A percentile compares a stretch with the other conserved stretches of the same genome.
phyloP scores from a whole-genome alignment of 306 rosid genomes.

The Inga laurina region DNA sequence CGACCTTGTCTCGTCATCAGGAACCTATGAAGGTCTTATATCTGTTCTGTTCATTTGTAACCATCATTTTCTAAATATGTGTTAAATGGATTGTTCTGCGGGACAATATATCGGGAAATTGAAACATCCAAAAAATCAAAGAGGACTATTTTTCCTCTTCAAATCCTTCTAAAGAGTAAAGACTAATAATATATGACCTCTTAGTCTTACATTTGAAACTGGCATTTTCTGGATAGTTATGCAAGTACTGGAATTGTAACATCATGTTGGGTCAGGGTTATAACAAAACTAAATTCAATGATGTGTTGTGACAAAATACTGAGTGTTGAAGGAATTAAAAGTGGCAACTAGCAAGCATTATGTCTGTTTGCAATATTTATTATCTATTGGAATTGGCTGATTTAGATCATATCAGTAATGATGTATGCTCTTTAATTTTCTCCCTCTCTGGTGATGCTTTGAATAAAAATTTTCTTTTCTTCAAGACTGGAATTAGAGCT shows the following conservation, averaged over 20 bases:
- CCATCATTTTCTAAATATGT: neutral
- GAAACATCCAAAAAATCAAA: neutral
- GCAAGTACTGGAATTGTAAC: neutral
- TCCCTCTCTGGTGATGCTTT: slow-evolving; percentile 1
- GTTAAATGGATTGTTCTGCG: neutral
- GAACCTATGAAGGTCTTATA: neutral
- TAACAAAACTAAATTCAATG: neutral
- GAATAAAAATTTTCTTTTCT: neutral
- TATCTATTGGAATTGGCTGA: neutral
- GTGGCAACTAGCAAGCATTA: neutral
- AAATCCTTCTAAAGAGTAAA: neutral
- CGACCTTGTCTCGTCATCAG: slow-evolving; percentile 1
- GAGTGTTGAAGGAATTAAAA: neutral
- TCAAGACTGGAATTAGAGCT: slow-evolving; percentile 25
- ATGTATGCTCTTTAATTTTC: neutral
- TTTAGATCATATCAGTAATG: neutral
- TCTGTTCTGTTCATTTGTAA: neutral
- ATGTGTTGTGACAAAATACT: neutral
- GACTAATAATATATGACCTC: neutral
- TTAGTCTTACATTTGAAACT: neutral
- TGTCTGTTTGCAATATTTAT: slow-evolving; percentile 9
- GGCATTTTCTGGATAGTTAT: neutral
- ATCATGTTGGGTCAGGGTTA: neutral
- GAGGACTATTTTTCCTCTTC: neutral
- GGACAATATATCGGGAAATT: neutral